A percentile compares a stretch with the other conserved stretches of the same genome.
phyloP scores from a whole-genome alignment of 164 flowering plant genomes.

The Annona cherimola region DNA sequence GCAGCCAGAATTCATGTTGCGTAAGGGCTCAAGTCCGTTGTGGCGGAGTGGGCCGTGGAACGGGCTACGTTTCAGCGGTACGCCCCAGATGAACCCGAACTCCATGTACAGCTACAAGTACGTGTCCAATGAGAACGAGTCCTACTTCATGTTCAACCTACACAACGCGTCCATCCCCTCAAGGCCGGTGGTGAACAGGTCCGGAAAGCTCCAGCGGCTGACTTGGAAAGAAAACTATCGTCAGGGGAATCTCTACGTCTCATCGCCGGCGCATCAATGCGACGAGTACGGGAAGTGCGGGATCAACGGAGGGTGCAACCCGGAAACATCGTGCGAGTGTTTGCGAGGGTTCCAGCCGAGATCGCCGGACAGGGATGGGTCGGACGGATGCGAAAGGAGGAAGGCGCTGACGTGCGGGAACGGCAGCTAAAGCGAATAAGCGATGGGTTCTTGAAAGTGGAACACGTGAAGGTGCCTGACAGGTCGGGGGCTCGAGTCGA shows the following conservation, averaged over 20 bases:
- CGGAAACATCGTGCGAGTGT: constrained; percentile 27
- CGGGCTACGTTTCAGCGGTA: constrained; percentile 32
- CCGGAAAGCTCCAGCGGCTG: constrained; percentile 22
- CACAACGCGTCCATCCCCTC: constrained; percentile 9
- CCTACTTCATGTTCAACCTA: constrained; percentile 14
- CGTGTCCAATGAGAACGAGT: constrained; percentile 20
- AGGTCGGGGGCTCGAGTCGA: neutral
- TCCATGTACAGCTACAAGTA: constrained; percentile 7
- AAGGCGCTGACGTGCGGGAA: constrained; percentile 20
- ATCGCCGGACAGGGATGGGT: constrained; percentile 12
- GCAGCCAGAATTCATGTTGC: constrained; percentile 18
- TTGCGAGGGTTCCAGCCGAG: constrained; percentile 38
- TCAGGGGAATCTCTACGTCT: constrained; percentile 11
- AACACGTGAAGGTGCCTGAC: constrained; percentile 21
- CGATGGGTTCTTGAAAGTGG: constrained; percentile 23
- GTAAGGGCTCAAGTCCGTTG: neutral
- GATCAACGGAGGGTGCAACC: constrained; percentile 23
- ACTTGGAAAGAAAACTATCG: constrained; percentile 13
- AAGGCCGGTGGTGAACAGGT: constrained; percentile 16
- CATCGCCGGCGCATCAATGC: constrained; percentile 30
- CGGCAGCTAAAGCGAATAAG: neutral
- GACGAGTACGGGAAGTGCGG: constrained; percentile 32
- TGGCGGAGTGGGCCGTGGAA: constrained; percentile 48
- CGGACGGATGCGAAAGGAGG: constrained; percentile 40
- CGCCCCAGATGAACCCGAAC: constrained; percentile 10